Conservation (phyloP, 2,329 filamentous ascomycete genomes). For the Cladosporium sphaerospermum region DNA sequence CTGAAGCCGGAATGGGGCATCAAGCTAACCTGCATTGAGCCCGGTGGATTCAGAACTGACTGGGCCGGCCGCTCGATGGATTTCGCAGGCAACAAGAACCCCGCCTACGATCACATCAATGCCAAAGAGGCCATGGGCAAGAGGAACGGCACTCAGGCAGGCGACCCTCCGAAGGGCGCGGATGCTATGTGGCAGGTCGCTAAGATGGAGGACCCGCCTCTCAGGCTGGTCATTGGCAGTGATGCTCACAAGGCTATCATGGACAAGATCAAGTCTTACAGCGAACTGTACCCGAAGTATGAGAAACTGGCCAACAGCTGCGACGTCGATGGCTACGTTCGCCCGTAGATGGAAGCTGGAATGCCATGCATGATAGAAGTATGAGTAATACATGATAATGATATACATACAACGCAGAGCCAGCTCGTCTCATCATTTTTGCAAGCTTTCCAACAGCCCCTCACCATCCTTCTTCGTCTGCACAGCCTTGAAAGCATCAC, state of each 20-base stretch:
- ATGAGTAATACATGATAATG: too few relatives aligned
- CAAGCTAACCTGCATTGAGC: slow-evolving; percentile 41
- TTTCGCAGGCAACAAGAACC: slow-evolving; percentile 39
- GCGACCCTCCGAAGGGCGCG: slow-evolving; percentile 45
- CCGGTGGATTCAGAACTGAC: slow-evolving; percentile 43
- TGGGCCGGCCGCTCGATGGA: slow-evolving; percentile 43
- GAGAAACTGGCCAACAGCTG: slow-evolving; percentile 46
- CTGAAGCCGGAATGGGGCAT: slow-evolving; percentile 44
- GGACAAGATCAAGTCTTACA: slow-evolving; percentile 45
- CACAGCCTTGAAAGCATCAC: slow-evolving; percentile 50
- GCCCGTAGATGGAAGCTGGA: not conserved
- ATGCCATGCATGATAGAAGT: too few relatives aligned
- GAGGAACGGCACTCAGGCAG: slow-evolving; percentile 40
- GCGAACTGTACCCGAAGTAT: slow-evolving; percentile 45
- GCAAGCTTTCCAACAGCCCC: slow-evolving; percentile 44
- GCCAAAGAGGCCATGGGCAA: slow-evolving; percentile 36
- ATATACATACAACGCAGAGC: too few relatives aligned
- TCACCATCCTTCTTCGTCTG: slow-evolving; percentile 61
- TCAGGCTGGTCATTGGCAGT: slow-evolving; percentile 48
- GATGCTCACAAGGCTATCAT: slow-evolving; percentile 47
- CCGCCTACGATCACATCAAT: slow-evolving; percentile 46
- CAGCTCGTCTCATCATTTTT: slow-evolving; percentile 24
- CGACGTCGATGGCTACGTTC: slow-evolving; percentile 38
- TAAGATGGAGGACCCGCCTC: slow-evolving; percentile 46
- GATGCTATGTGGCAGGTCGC: slow-evolving; percentile 51